phyloP scores from a whole-genome alignment of 176 grass and related monocot species.

The Neostapfia colusana region DNA sequence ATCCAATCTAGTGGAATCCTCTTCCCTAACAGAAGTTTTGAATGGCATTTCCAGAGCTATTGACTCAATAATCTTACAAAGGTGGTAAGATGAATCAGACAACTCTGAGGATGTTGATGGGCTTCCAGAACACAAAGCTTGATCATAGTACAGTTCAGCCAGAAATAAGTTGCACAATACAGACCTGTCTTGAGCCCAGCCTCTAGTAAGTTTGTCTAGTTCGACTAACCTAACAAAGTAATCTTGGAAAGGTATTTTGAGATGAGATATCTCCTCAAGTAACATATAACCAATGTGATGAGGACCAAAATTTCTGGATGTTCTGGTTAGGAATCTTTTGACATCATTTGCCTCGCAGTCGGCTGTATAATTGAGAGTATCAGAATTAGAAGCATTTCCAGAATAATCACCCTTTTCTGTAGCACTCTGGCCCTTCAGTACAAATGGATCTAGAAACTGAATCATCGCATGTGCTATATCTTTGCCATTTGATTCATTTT shows the following conservation, averaged over 20 bases:
- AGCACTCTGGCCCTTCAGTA: conserved; percentile 52
- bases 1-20: conserved; percentile 28
- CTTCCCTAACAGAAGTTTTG: conserved; percentile 34
- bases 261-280: conserved; percentile 76
- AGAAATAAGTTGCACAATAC: conserved; percentile 81
- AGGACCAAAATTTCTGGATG: conserved; percentile 61
- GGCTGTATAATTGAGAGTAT: conserved; percentile 58
- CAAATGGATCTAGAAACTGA: conserved; percentile 80
- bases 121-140: conserved; percentile 60
- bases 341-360: conserved; percentile 62
- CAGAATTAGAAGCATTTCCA: conserved; percentile 45
- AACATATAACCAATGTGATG: conserved; percentile 70
- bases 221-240: conserved; percentile 71
- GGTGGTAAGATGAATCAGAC: conserved; percentile 77
- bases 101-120: conserved; percentile 57
- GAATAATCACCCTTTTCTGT: conserved; percentile 53
- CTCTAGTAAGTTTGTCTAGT: conserved; percentile 85
- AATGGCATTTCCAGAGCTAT: conserved; percentile 59
- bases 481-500: conserved; percentile 72
- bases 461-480: conserved; percentile 74
- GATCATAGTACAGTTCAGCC: conserved; percentile 88
- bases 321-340: conserved; percentile 61
- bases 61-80: conserved; percentile 85
- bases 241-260: conserved; percentile 67
- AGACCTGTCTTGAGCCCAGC: conserved; percentile 71